Conservation (phyloP, 148 eudicot genomes). For the Amaranthus palmeri region DNA sequence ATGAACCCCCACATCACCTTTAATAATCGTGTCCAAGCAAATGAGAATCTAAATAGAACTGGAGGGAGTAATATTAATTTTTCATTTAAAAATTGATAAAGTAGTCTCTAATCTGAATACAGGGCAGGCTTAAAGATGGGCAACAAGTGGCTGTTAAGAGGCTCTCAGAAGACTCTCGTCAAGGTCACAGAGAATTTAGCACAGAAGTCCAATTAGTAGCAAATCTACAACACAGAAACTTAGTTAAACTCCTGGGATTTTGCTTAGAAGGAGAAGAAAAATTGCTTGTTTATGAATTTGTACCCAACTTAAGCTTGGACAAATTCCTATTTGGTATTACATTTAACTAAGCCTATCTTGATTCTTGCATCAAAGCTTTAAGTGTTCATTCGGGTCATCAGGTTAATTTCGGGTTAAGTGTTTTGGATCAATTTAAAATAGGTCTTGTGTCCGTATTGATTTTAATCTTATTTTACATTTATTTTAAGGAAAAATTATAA, state of each 20-base stretch:
- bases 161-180: constrained; percentile 25
- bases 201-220: constrained; percentile 27
- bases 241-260: constrained; percentile 29
- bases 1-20: no score
- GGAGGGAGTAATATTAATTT: no score
- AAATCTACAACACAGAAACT: constrained; percentile 30
- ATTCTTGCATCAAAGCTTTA: no score
- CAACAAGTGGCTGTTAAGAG: constrained; percentile 26
- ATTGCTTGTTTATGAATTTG: constrained; percentile 1
- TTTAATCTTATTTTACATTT: no score
- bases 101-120: background rate
- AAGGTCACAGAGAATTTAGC: constrained; percentile 22
- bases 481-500: no score
- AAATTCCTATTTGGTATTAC: constrained; percentile 23
- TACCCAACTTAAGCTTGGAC: constrained; percentile 16
- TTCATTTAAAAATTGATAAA: no score
- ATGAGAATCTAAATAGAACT: no score
- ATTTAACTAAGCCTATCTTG: background rate
- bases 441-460: no score
- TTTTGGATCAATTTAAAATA: no score
- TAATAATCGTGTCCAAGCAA: no score
- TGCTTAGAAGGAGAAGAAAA: constrained; percentile 23
- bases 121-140: constrained; percentile 23
- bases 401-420: no score
- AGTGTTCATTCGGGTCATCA: no score